Percentiles rank a stretch among this genome's conserved stretches.
Evolutionary conservation across 805 yeast species (phyloP).

Genomic region (Lipomyces kockii): DNA sequence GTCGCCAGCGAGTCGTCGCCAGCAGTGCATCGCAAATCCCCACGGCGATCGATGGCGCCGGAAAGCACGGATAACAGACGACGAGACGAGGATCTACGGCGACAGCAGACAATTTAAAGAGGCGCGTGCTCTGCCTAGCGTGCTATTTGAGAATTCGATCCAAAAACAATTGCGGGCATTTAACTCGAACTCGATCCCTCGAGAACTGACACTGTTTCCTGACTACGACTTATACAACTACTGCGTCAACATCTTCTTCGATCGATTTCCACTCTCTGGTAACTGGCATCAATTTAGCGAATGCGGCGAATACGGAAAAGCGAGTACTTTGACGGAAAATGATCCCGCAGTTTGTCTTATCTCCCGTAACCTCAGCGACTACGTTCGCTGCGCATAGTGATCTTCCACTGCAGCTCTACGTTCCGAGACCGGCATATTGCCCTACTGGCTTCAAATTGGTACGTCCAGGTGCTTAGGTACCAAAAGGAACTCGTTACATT

Average conservation of each 20-base stretch:
- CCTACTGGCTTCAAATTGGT: conserved; percentile 22
- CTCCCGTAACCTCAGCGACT: conserved; percentile 15
- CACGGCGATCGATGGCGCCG: neutral
- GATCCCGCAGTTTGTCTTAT: conserved; percentile 21
- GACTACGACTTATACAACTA: conserved; percentile 25
- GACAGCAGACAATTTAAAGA: neutral
- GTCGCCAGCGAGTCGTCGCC: neutral
- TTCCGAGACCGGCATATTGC: conserved; percentile 10
- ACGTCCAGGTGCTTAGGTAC: conserved; percentile 13
- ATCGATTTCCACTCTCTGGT: conserved; percentile 1
- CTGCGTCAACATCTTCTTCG: conserved; percentile 14
- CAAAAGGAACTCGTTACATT: conserved; percentile 18
- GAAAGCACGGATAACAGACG: neutral
- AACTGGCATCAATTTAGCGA: neutral
- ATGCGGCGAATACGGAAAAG: neutral
- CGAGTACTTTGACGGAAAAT: neutral
- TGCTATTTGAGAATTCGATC: neutral
- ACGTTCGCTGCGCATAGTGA: conserved; percentile 21
- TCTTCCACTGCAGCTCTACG: conserved; percentile 16
- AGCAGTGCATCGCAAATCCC: neutral
- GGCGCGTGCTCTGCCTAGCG: neutral
- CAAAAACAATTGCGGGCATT: neutral
- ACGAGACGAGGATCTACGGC: neutral
- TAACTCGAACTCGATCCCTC: conserved; percentile 10
- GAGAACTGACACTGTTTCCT: conserved; percentile 18